These are phyloP conservation scores for Oryza coarctata DNA, from an alignment of 176 grass and related monocot species.

Conservation along the genomic window DNA sequence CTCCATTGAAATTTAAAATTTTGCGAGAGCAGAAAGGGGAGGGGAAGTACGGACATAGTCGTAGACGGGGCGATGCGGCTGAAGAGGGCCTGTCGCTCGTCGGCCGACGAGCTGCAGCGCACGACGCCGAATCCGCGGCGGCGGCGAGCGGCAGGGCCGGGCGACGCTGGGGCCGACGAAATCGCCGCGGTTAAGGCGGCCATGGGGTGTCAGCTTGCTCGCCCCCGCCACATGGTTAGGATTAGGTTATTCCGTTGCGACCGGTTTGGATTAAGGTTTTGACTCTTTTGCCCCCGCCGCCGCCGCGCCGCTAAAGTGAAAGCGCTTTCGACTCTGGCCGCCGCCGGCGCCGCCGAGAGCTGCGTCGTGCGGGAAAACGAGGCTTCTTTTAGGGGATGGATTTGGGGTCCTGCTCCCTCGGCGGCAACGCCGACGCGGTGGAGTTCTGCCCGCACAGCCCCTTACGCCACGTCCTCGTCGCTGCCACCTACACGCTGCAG, in stretches of 20 bases:
- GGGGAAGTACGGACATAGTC: conserved; percentile 57
- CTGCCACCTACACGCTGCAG: conserved; percentile 87
- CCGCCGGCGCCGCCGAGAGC: conserved; percentile 1
- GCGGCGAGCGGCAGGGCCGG: conserved; percentile 1
- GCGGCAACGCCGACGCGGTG: conserved; percentile 82
- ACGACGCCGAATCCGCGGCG: not conserved
- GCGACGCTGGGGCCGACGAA: conserved; percentile 1
- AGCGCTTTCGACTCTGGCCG: not conserved
- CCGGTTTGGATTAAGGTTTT: not conserved
- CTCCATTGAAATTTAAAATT: not conserved
- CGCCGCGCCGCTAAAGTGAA: not conserved
- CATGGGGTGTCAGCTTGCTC: conserved; percentile 31
- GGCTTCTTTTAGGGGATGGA: conserved; percentile 46
- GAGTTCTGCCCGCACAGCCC: conserved; percentile 75
- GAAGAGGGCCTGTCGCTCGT: conserved; percentile 72
- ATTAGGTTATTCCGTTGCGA: conserved; percentile 18
- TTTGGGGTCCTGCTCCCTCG: conserved; percentile 64
- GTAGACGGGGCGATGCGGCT: conserved; percentile 84
- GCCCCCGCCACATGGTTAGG: conserved; percentile 2
- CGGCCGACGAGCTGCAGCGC: conserved; percentile 35
- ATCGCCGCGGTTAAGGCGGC: conserved; percentile 5
- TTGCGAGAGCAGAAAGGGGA: not conserved
- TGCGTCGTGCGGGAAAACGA: not conserved
- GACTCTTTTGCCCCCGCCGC: conserved; percentile 41
- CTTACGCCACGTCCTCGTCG: conserved; percentile 64